Evolutionary conservation across 1,139 yeast species (phyloP), one percentile per base, ranked within the genome.

Genomic region (Saccharomyces uvarum): DNA sequence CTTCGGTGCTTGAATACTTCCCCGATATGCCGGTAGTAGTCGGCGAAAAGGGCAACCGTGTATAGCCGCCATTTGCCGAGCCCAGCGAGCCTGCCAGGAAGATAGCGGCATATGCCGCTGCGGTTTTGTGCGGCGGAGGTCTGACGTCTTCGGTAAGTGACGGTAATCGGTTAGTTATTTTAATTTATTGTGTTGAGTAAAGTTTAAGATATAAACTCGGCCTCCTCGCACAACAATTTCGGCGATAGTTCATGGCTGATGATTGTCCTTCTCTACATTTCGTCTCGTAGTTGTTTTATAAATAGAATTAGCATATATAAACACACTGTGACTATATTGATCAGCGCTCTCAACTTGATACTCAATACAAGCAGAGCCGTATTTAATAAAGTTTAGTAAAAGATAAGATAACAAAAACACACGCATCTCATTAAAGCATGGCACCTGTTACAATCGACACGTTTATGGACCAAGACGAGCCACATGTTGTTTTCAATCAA

Each of bases 11-110:
- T 21, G 4, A 3, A 21, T 4, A 24, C 24, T 16, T 19, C 44
- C 19, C n/a, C 44, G 9, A 16, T 4, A n/a, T 38, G 44, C 7
- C 44, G 24, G 44, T 38, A 24, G 2, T 3, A 38, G 21, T 11
- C 19, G 16, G 13, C 44, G n/a, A 24, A 11, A 16, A 16, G 24
- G 11, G 14, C 24, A 28, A 27, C 49, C 49, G 49, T 14, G 41
- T 33, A 47, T 47, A 28, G 21, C 49, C 49, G 49, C 9, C 29
- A 28, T 46, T 46, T 38, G 24, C 44, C 44, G 44, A 38, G n/a
- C 4, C 16, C 19, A 24, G 13, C 13, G 24, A 38, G 44, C 21
- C 11, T 7, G 19, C 11, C 5, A 24, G 26, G 26, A 4, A 24
- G 26, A 24, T 4, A 24, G 24, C 11, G 14, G 44, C 16, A 9